Evolutionary conservation across 1,284 basidiomycete species (phyloP).

Genomic region (Lignosus rhinocerotis): DNA sequence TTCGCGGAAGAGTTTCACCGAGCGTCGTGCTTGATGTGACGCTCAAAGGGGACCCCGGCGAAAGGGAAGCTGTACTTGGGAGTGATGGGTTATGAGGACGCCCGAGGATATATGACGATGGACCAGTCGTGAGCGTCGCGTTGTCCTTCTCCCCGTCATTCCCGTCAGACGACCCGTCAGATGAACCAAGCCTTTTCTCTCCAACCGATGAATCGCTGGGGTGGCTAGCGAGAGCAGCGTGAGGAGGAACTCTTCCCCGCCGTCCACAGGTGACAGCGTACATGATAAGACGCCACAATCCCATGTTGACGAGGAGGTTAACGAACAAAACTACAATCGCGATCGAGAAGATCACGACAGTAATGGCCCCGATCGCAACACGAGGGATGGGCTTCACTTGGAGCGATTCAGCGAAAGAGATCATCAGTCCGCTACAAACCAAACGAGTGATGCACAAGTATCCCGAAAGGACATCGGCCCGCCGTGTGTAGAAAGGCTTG

Average conservation of each 20-base stretch:
- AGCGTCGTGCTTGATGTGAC: slow-evolving; percentile 41
- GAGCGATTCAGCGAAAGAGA: slow-evolving; percentile 67
- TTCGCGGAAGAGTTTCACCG: slow-evolving; percentile 43
- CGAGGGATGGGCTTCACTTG: slow-evolving; percentile 69
- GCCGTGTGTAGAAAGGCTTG: slow-evolving; percentile 56
- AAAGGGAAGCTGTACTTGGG: slow-evolving; percentile 22
- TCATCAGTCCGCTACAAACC: slow-evolving; percentile 60
- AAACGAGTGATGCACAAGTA: slow-evolving; percentile 67
- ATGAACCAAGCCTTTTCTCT: slow-evolving; percentile 16
- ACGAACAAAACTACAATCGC: slow-evolving; percentile 59
- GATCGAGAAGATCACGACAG: slow-evolving; percentile 60
- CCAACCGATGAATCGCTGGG: slow-evolving; percentile 24
- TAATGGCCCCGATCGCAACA: slow-evolving; percentile 70
- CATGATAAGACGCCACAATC: slow-evolving; percentile 32
- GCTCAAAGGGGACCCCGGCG: slow-evolving; percentile 38
- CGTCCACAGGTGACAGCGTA: slow-evolving; percentile 23
- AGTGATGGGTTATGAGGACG: slow-evolving; percentile 55
- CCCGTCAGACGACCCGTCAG: too few relatives aligned
- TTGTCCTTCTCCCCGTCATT: slow-evolving; percentile 32
- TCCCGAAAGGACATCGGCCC: slow-evolving; percentile 61
- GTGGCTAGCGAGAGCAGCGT: slow-evolving; percentile 26
- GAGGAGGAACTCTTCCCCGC: slow-evolving; percentile 16
- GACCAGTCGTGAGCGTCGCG: slow-evolving; percentile 21
- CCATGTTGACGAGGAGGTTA: slow-evolving; percentile 54
- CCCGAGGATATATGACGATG: slow-evolving; percentile 26